Base-by-base conservation (phyloP, 2,329 filamentous ascomycete species). In the Apiospora marii region DNA sequence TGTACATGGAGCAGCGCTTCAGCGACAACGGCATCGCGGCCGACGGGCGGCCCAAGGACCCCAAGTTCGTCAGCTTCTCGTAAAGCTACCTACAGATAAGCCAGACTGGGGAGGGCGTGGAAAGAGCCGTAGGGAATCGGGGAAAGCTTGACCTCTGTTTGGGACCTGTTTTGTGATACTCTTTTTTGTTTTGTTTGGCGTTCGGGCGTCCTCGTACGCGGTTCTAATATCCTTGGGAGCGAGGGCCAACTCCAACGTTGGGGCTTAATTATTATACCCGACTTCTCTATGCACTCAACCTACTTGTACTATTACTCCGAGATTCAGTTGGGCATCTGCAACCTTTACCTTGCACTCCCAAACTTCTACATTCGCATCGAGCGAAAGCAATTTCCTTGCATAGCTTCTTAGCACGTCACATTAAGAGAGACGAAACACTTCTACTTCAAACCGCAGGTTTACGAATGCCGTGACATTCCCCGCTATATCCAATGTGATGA, bases 11-110 rank as follows among this genome's bases (percentile, higher is more conserved):
- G 85, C 91, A 93, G 78, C 87, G 92, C 72, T 98, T 99, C 84
- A 91, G 91, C 81, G 94, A 92, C 81, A 94, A 97, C 79, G 93
- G 94, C 70, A 98, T 99, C 81, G 94, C 92, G 1, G 88, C 93
- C 6, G 96, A 99, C 83, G 96, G 96, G 5, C 85, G 92, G 77
- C 96, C 96, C 74, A 89, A 91, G 80, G 96, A 98, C 85, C 95
- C 95, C 74, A 98, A 98, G 86, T 97, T 98, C 81, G 95, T 98
- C 73, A 97, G 94, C 81, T 98, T 98, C 83, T 94, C 92, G 73
- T 93, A 80, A 88, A 70, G 27, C 22, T 44, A 8, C 34, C 30
- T 64, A 10, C 12, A 19, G 51, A 53, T 61, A 8, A 30, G 53
- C 22, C 34, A 30, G 34, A 24, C 46, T 49, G 12, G 19, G 58